phyloP scores from a whole-genome alignment of 2,329 filamentous ascomycete genomes.

The Canariomyces notabilis region DNA sequence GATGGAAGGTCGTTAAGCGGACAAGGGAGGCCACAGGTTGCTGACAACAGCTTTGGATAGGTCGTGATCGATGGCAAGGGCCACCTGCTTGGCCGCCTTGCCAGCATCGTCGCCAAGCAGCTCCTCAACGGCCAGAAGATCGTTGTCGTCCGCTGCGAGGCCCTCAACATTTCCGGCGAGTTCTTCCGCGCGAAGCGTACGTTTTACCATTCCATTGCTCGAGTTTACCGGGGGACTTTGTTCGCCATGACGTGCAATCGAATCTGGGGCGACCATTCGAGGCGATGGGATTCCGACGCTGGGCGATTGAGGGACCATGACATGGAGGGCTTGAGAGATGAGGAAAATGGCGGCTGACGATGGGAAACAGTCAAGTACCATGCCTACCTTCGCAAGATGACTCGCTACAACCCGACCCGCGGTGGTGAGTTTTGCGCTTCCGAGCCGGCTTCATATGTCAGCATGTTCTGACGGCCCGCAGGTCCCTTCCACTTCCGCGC shows the following conservation, averaged over 20 bases:
- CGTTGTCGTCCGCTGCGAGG: conserved; percentile 96
- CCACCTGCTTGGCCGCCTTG: conserved; percentile 98
- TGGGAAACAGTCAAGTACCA: conserved; percentile 92
- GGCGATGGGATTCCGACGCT: not conserved
- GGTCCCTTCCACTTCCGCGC: conserved; percentile 99
- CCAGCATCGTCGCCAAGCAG: conserved; percentile 98
- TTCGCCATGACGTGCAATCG: not conserved
- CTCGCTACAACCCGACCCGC: conserved; percentile 98
- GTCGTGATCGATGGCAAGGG: conserved; percentile 99
- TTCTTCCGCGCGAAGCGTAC: conserved; percentile 99
- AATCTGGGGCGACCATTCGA: not conserved
- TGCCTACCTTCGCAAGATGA: conserved; percentile 99
- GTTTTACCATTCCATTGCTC: conserved; percentile 43
- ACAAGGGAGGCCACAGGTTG: conserved; percentile 17
- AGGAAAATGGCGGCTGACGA: conserved; percentile 48
- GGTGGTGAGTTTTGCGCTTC: conserved; percentile 63
- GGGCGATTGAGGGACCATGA: not conserved
- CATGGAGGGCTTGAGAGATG: conserved; percentile 3
- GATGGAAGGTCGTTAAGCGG: not conserved
- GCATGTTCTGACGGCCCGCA: conserved; percentile 44
- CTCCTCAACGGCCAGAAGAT: conserved; percentile 99
- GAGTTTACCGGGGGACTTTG: not conserved
- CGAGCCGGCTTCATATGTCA: conserved; percentile 23
- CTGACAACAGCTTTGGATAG: conserved; percentile 45
- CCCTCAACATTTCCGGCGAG: conserved; percentile 99